phyloP scores from a whole-genome alignment of 495 filamentous ascomycete species.

The Delitschia confertaspora region DNA sequence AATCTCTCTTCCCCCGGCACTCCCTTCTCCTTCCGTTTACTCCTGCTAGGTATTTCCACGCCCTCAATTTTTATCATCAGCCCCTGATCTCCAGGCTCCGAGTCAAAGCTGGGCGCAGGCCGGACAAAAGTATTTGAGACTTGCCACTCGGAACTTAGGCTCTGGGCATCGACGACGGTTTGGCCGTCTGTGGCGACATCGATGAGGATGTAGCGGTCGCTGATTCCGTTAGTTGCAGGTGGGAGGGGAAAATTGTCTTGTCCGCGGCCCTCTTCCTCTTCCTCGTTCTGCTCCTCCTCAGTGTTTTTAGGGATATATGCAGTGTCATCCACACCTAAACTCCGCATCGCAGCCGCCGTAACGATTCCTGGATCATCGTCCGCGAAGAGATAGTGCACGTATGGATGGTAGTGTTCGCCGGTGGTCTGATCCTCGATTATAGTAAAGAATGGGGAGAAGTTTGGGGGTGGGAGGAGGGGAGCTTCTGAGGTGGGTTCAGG shows the following conservation, averaged over 20 bases:
- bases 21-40: conserved; percentile 14
- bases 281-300: conserved; percentile 3
- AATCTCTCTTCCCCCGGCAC: conserved; percentile 17
- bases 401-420: conserved; percentile 61
- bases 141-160: conserved; percentile 33
- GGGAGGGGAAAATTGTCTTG: conserved; percentile 24
- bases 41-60: conserved; percentile 14
- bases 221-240: conserved; percentile 18
- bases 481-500: conserved; percentile 26
- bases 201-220: conserved; percentile 33
- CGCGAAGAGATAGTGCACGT: conserved; percentile 73
- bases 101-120: conserved; percentile 31
- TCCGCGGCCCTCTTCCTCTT: conserved; percentile 1
- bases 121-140: conserved; percentile 24
- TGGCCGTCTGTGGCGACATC: conserved; percentile 34
- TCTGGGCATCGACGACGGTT: conserved; percentile 28
- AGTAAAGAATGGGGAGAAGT: conserved; percentile 59
- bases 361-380: conserved; percentile 36
- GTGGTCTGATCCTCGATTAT: conserved; percentile 49
- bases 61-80: conserved; percentile 33
- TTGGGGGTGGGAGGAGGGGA: conserved; percentile 34
- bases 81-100: conserved; percentile 17
- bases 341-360: conserved; percentile 28
- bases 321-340: conserved; percentile 27
- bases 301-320: conserved; percentile 8